phyloP scores from a whole-genome alignment of 306 rosid genomes.

The Notholithocarpus densiflorus region DNA sequence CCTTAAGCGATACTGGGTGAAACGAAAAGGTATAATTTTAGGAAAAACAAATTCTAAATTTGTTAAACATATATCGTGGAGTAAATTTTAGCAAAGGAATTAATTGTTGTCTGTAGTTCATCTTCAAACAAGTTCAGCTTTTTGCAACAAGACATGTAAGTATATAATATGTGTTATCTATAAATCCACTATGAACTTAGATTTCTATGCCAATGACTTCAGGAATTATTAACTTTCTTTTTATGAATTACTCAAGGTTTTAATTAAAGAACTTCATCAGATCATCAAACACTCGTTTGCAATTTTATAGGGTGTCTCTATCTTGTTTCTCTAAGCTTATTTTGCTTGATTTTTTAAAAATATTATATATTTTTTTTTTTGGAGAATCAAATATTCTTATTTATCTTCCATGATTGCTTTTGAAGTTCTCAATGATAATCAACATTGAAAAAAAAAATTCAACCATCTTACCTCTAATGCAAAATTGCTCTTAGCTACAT shows the following conservation, averaged over 20 bases:
- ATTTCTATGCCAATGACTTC: not conserved
- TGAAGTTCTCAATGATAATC: not conserved
- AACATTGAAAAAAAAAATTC: not conserved
- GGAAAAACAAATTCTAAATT: not conserved
- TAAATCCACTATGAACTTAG: not conserved
- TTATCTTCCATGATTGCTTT: not conserved
- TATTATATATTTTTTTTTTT: not conserved
- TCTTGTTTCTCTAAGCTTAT: not conserved
- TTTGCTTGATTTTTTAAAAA: too few species aligned
- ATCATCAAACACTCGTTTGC: not conserved
- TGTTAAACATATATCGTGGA: not conserved
- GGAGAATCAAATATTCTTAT: not conserved
- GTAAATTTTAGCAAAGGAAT: not conserved
- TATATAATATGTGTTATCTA: not conserved
- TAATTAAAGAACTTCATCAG: not conserved
- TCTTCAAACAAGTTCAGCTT: not conserved
- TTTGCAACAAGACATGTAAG: not conserved
- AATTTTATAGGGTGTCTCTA: too few species aligned
- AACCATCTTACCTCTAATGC: constrained; percentile 47
- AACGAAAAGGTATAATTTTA: too few species aligned
- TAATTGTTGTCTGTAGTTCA: not conserved
- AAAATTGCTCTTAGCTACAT: constrained; percentile 41
- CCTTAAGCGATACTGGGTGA: too few species aligned
- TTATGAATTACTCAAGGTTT: not conserved
- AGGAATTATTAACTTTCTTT: not conserved